phyloP scores from a whole-genome alignment of 495 filamentous ascomycete genomes.

The Niebla homalea region DNA sequence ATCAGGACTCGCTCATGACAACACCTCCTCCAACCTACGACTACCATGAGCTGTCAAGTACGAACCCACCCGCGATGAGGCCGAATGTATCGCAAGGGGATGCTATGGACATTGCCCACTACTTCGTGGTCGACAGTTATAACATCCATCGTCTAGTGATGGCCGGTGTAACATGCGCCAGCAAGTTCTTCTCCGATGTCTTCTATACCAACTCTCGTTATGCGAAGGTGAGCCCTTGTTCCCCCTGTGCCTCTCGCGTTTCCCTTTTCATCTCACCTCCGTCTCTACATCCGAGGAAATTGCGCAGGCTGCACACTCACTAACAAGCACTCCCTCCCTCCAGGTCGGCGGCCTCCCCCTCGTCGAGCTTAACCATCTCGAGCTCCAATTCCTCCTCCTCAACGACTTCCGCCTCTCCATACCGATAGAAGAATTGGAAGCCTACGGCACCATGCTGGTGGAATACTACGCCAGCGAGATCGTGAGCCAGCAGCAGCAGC shows the following conservation, averaged over 20 bases:
- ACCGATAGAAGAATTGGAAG: slow-evolving; percentile 88
- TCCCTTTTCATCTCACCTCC: slow-evolving; percentile 1
- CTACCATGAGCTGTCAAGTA: not conserved
- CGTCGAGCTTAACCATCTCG: slow-evolving; percentile 91
- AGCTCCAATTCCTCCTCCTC: slow-evolving; percentile 88
- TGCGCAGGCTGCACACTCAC: not conserved
- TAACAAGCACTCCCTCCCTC: not conserved
- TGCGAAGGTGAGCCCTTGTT: slow-evolving; percentile 62
- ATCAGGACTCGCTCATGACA: not conserved
- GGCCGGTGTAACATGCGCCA: slow-evolving; percentile 93
- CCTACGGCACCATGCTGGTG: slow-evolving; percentile 96
- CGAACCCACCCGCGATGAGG: slow-evolving; percentile 18
- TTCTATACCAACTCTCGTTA: slow-evolving; percentile 99
- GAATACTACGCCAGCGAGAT: slow-evolving; percentile 96
- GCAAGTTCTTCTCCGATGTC: slow-evolving; percentile 99
- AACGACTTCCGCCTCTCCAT: slow-evolving; percentile 96
- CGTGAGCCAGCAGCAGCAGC: slow-evolving; percentile 46
- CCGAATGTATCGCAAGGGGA: slow-evolving; percentile 26
- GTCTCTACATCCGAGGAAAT: not conserved
- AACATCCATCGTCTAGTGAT: slow-evolving; percentile 98
- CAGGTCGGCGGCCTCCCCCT: slow-evolving; percentile 95
- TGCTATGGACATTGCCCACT: slow-evolving; percentile 54
- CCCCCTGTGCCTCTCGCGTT: slow-evolving; percentile 3
- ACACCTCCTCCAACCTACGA: slow-evolving; percentile 14
- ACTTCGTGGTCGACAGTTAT: slow-evolving; percentile 97